Base-by-base conservation (phyloP, 106 monocot genomes). In the Narthecium ossifragum region DNA sequence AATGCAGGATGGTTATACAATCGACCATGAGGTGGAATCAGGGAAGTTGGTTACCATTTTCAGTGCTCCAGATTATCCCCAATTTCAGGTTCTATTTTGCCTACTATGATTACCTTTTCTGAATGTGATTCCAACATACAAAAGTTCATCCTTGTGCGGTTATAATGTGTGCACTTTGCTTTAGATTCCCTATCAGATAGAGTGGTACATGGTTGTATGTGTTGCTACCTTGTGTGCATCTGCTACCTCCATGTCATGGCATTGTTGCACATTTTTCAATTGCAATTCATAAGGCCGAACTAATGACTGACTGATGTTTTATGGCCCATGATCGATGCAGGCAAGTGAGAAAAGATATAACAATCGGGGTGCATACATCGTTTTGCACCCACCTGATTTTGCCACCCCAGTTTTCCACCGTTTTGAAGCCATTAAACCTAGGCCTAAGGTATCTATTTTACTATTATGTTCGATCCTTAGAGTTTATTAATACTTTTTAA, bases 11-110 rank as follows among this genome's bases (percentile, higher is more conserved):
- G 94, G 94, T 15, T 96, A 86, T 63, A 84, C 94, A 27, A 76
- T 96, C 28, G 94, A 96, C 59, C 94, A 96, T 61, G 77, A 73
- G 29, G 94, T 90, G 4, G 75, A 80, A 60, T 90, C 90, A 24
- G 94, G 94, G 26, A 83, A 86, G 58, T 58, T 90, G 28, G 76
- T 96, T 39, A 96, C 94, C 15, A 60, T 96, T 59, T 96, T 96
- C 57, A 96, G 94, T 66, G 94, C 94, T 46, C 94, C 94, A 26
- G 94, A 96, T 54, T 96, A 96, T 36, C 94, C 94, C 25, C 94
- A 96, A 30, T 96, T 96, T 78, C 94, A 96, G 86, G 94, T 96
- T 59, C 0, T 26, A n/a, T 29, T 26, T 14, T 54, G 3, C 30
- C 24, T 31, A n/a, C n/a, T n/a, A n/a, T n/a, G n/a, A n/a, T n/a